phyloP scores from a whole-genome alignment of 495 filamentous ascomycete species.

The Penicillium bialowiezense region DNA sequence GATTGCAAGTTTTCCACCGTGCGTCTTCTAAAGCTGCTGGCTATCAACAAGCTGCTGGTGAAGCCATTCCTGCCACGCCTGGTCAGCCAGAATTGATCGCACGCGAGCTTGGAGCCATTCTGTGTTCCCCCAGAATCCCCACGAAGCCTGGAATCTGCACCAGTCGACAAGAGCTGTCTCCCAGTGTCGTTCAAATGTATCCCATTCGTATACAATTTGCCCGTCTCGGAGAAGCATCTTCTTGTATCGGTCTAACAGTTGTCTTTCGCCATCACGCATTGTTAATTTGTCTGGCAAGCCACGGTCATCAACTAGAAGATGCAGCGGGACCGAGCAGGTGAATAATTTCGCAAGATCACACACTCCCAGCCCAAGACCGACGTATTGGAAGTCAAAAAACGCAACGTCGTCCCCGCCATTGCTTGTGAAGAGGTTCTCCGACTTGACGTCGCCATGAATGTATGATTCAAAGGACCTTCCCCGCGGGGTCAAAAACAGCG shows the following conservation, averaged over 20 bases:
- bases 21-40: no score
- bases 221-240: slow-evolving; percentile 13
- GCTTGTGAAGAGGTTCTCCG: slow-evolving; percentile 42
- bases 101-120: slow-evolving; percentile 41
- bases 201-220: slow-evolving; percentile 23
- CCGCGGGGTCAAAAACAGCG: slow-evolving; percentile 25
- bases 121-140: slow-evolving; percentile 44
- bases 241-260: slow-evolving; percentile 28
- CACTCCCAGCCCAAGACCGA: slow-evolving; percentile 36
- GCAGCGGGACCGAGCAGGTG: slow-evolving; percentile 37
- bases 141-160: slow-evolving; percentile 43
- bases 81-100: slow-evolving; percentile 29
- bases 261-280: slow-evolving; percentile 29
- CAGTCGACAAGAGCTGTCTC: slow-evolving; percentile 41
- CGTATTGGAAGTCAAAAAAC: slow-evolving; percentile 43
- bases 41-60: background rate
- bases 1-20: no score
- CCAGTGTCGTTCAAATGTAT: slow-evolving; percentile 32
- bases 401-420: slow-evolving; percentile 27
- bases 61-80: slow-evolving; percentile 32
- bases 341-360: slow-evolving; percentile 42
- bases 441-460: slow-evolving; percentile 43
- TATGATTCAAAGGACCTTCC: slow-evolving; percentile 32
- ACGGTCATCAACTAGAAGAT: slow-evolving; percentile 25
- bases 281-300: slow-evolving; percentile 24